Percentiles rank a stretch among this genome's conserved stretches.
These are phyloP conservation scores for Davidsoniella eucalypti DNA, from an alignment of 2,329 filamentous ascomycete species.

Conservation along the genomic window DNA sequence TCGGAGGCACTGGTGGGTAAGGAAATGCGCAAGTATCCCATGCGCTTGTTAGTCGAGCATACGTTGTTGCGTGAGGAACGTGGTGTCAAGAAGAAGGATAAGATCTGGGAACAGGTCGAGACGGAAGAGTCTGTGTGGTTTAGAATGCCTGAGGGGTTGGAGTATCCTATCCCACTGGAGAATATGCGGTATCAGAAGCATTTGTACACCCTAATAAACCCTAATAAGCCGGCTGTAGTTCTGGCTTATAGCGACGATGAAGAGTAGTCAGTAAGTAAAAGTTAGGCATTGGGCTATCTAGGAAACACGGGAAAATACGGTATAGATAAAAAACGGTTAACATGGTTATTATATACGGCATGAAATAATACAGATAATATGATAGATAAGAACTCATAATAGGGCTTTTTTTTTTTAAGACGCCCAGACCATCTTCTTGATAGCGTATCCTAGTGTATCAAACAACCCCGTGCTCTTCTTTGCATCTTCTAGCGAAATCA, in stretches of 20 bases:
- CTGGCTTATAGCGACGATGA: conserved; percentile 2
- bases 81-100: conserved; percentile 12
- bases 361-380: conserved; percentile 12
- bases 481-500: conserved; percentile 73
- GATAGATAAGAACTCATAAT: conserved; percentile 6
- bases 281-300: neutral
- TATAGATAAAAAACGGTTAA: neutral
- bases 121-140: conserved; percentile 76
- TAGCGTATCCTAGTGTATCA: conserved; percentile 72
- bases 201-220: conserved; percentile 38
- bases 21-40: conserved; percentile 57
- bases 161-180: conserved; percentile 74
- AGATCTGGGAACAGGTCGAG: conserved; percentile 58
- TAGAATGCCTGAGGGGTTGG: conserved; percentile 47
- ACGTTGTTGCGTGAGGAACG: conserved; percentile 32
- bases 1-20: conserved; percentile 60
- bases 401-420: conserved; percentile 16
- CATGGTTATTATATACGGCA: neutral
- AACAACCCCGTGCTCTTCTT: conserved; percentile 73
- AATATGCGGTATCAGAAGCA: conserved; percentile 94
- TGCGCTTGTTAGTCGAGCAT: conserved; percentile 84
- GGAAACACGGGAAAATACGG: neutral
- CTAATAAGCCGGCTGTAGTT: neutral
- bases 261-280: neutral
- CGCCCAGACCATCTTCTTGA: conserved; percentile 89